Base-by-base conservation (phyloP, 163 green algal species). In the Chlorella variabilis region DNA sequence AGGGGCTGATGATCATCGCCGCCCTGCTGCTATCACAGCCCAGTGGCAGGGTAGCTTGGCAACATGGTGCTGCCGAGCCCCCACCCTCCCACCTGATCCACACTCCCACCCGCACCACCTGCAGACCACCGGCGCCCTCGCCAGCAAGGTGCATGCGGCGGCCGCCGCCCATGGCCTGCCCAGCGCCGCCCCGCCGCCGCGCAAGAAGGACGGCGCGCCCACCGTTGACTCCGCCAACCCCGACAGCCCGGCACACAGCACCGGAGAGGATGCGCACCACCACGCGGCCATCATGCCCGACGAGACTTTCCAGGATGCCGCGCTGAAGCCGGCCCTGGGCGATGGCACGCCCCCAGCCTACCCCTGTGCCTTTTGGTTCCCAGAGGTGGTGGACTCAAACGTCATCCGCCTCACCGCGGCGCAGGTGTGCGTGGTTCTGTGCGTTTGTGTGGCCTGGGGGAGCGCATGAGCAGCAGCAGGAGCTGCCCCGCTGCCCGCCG, bases 361-460 rank as follows among this genome's bases (percentile, higher is more conserved):
- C 48, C 25, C 58, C 39, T 63, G 42, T 42, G 31, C 74, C 6
- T 82, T 82, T 23, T 82, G 42, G 45, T 82, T 82, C 59, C 75
- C 75, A 4, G 75, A 82, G 34, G 59, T n/a, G n/a, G n/a, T n/a
- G n/a, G n/a, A n/a, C n/a, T n/a, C n/a, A n/a, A n/a, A n/a, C n/a
- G n/a, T n/a, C n/a, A n/a, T n/a, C n/a, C n/a, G n/a, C n/a, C n/a
- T n/a, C n/a, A n/a, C n/a, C n/a, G n/a, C n/a, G n/a, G n/a, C n/a
- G n/a, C 58, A 82, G 75, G 75, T 82, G 58, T 27, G 20, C n/a
- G n/a, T n/a, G n/a, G n/a, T n/a, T n/a, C n/a, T n/a, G n/a, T n/a
- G n/a, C n/a, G n/a, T n/a, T n/a, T n/a, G n/a, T n/a, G n/a, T n/a
- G n/a, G n/a, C n/a, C n/a, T n/a, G n/a, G n/a, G n/a, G n/a, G n/a